phyloP scores from a whole-genome alignment of 139 green algal genomes.

The Picochlorum sp. region DNA sequence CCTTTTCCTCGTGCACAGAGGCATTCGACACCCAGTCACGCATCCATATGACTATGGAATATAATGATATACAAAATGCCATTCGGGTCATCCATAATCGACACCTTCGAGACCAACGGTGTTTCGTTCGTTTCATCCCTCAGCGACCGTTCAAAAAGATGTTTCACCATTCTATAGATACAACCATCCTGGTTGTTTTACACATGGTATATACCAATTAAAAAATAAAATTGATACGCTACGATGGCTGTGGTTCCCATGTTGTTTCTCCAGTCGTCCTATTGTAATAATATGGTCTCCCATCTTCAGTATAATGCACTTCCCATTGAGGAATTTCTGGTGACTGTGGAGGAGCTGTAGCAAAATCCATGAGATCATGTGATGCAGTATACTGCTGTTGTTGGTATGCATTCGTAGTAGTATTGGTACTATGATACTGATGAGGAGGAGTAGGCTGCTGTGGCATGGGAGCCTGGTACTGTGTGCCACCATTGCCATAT shows the following conservation, averaged over 20 bases:
- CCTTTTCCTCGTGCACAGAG: no score
- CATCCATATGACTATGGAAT: no score
- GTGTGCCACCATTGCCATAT: not conserved
- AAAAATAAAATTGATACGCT: no score
- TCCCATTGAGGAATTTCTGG: conserved; percentile 44
- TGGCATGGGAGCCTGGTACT: not conserved
- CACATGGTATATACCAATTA: no score
- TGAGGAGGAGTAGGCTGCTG: conserved; percentile 13
- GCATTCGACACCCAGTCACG: no score
- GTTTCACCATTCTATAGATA: no score
- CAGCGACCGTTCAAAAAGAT: no score
- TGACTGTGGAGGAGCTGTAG: conserved; percentile 6
- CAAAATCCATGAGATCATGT: conserved; percentile 11
- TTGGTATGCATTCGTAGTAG: not conserved
- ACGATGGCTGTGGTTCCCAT: conserved; percentile 56
- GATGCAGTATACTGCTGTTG: conserved; percentile 3
- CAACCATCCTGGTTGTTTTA: no score
- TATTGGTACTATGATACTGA: conserved; percentile 15
- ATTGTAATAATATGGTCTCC: conserved; percentile 73
- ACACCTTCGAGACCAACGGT: no score
- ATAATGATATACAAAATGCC: no score
- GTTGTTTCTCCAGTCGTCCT: conserved; percentile 45
- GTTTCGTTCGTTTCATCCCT: no score
- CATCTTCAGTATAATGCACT: conserved; percentile 65
- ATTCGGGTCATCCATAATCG: no score